A percentile compares a stretch with the other conserved stretches of the same genome.
phyloP scores from a whole-genome alignment of 257 asterid species.

The Capsicum pubescens region DNA sequence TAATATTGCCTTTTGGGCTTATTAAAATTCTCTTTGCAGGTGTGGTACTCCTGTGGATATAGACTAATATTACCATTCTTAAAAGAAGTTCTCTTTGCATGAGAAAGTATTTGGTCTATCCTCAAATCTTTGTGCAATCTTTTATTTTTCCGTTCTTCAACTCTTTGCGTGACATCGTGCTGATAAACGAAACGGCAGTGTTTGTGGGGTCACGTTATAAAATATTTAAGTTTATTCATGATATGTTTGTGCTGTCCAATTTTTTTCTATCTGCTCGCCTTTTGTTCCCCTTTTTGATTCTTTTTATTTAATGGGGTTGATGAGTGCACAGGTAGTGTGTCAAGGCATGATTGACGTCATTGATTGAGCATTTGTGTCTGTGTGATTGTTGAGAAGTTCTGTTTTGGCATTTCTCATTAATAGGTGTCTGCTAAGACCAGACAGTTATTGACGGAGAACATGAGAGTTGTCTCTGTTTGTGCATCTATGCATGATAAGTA shows the following conservation, averaged over 20 bases:
- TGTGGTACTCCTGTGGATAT: too few species aligned
- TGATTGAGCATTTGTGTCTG: slow-evolving; percentile 12
- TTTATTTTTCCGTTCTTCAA: neutral
- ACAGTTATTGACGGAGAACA: neutral
- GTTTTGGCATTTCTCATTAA: slow-evolving; percentile 17
- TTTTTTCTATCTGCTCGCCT: neutral
- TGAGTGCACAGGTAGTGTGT: slow-evolving; percentile 21
- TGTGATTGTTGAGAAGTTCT: neutral
- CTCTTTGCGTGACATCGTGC: slow-evolving; percentile 12
- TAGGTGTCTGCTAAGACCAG: neutral
- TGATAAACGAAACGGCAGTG: neutral
- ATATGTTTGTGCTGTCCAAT: neutral
- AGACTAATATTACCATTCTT: too few species aligned
- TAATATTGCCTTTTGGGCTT: neutral
- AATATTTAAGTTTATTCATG: slow-evolving; percentile 9
- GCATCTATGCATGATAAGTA: slow-evolving; percentile 2
- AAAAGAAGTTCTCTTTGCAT: neutral
- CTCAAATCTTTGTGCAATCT: neutral
- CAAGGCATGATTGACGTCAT: slow-evolving; percentile 17
- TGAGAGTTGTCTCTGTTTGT: slow-evolving; percentile 1
- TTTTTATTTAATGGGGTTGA: slow-evolving; percentile 7
- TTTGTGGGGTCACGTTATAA: neutral
- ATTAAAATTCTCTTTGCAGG: neutral
- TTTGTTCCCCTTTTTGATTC: slow-evolving; percentile 4
- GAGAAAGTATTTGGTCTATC: neutral